These are phyloP conservation scores for Leptodermis oblonga DNA, from an alignment of 257 asterid genomes.

Conservation along the genomic window DNA sequence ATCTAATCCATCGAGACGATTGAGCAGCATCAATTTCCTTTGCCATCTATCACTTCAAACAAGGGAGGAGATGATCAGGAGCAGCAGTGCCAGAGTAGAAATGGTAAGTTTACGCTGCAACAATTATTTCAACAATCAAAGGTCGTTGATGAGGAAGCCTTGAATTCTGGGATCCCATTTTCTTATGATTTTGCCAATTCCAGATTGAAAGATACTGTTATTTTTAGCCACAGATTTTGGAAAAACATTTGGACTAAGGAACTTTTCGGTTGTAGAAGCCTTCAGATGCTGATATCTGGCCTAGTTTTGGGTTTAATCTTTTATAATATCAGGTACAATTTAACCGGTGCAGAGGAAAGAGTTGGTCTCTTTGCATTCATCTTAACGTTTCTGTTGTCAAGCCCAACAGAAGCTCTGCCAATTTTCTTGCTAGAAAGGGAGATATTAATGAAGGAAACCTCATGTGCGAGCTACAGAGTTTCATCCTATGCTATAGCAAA, in stretches of 20 bases:
- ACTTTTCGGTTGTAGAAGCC: slow-evolving; percentile 67
- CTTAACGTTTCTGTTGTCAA: slow-evolving; percentile 63
- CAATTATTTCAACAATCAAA: slow-evolving; percentile 87
- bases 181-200: slow-evolving; percentile 55
- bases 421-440: slow-evolving; percentile 88
- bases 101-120: slow-evolving; percentile 56
- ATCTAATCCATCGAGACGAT: slow-evolving; percentile 80
- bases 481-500: slow-evolving; percentile 83
- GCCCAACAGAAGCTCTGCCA: slow-evolving; percentile 86
- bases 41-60: background rate
- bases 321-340: slow-evolving; percentile 42
- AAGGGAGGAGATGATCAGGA: slow-evolving; percentile 23
- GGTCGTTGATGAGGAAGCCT: slow-evolving; percentile 52
- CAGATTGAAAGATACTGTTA: slow-evolving; percentile 46
- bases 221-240: slow-evolving; percentile 69
- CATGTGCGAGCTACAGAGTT: slow-evolving; percentile 76
- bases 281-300: slow-evolving; percentile 85
- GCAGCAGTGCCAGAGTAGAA: slow-evolving; percentile 21
- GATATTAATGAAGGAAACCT: slow-evolving; percentile 84
- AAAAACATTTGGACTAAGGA: slow-evolving; percentile 80
- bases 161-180: slow-evolving; percentile 24
- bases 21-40: slow-evolving; percentile 24
- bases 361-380: slow-evolving; percentile 87
- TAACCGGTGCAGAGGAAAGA: slow-evolving; percentile 64
- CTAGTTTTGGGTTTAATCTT: slow-evolving; percentile 75